Conservation (phyloP, 2,329 filamentous ascomycete species). For the Fusarium setosum region DNA sequence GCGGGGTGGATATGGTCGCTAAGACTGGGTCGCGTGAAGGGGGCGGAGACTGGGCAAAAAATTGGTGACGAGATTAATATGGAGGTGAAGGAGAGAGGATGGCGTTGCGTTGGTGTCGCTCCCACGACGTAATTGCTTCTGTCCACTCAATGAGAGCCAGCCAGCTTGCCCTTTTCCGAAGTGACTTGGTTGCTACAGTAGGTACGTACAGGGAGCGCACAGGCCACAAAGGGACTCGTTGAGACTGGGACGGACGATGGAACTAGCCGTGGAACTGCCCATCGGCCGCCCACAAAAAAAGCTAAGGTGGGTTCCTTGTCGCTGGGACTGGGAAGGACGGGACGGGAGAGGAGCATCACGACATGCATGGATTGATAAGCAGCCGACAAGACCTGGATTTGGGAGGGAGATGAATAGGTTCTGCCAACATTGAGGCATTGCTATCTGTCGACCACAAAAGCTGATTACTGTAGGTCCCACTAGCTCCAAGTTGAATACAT, state of each 20-base stretch:
- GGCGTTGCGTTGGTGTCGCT: conserved; percentile 21
- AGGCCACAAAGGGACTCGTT: conserved; percentile 21
- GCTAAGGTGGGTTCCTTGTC: not conserved
- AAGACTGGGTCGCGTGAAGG: conserved; percentile 21
- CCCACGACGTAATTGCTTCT: conserved; percentile 39
- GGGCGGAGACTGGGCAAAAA: conserved; percentile 6
- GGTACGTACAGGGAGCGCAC: conserved; percentile 17
- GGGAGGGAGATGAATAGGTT: conserved; percentile 12
- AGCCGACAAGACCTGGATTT: conserved; percentile 4
- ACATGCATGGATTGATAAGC: conserved; percentile 24
- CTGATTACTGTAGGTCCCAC: too few species aligned
- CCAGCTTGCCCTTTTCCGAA: conserved; percentile 30
- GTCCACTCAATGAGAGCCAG: not conserved
- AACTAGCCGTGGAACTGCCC: not conserved
- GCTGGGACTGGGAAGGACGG: not conserved
- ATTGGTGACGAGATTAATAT: conserved; percentile 23
- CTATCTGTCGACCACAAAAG: too few species aligned
- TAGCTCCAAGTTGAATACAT: too few species aligned
- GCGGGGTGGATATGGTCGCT: conserved; percentile 16
- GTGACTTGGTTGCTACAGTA: conserved; percentile 30
- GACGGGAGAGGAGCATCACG: conserved; percentile 15
- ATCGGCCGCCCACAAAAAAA: conserved; percentile 7
- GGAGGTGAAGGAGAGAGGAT: conserved; percentile 25
- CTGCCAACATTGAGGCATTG: too few species aligned
- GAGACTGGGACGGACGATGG: conserved; percentile 3